Evolutionary conservation across 1,284 basidiomycete genomes (phyloP).

Genomic region (Ceratobasidium sp.): DNA sequence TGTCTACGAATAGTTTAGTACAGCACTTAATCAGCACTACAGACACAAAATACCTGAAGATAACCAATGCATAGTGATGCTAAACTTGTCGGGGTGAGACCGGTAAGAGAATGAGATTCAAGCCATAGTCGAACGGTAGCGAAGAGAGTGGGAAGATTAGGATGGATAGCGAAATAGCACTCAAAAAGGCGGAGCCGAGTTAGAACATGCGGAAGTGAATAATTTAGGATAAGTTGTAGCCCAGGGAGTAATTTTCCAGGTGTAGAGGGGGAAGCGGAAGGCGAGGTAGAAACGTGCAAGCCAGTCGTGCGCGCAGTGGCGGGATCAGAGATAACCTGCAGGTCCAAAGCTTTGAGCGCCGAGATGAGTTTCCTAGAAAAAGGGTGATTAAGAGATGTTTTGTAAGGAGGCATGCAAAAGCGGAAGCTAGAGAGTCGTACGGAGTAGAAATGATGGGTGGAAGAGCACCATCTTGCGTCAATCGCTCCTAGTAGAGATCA

Average conservation of each 20-base stretch:
- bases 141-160: constrained; percentile 36
- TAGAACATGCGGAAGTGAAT: constrained; percentile 39
- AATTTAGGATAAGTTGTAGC: constrained; percentile 36
- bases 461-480: constrained; percentile 38
- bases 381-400: neutral
- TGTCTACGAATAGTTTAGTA: constrained; percentile 2
- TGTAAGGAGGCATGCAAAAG: neutral
- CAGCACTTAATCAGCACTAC: neutral
- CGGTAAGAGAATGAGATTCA: constrained; percentile 32
- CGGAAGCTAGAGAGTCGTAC: neutral
- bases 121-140: constrained; percentile 29
- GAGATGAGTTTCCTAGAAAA: constrained; percentile 32
- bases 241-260: constrained; percentile 34
- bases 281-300: constrained; percentile 24
- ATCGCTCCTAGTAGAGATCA: constrained; percentile 3
- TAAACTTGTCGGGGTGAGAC: constrained; percentile 24
- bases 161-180: constrained; percentile 42
- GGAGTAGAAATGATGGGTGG: constrained; percentile 42
- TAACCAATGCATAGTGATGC: constrained; percentile 40
- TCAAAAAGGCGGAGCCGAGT: constrained; percentile 39
- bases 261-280: constrained; percentile 41
- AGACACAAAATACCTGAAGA: constrained; percentile 32
- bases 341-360: constrained; percentile 8
- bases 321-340: constrained; percentile 37
- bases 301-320: constrained; percentile 36